Conservation (phyloP, 805 yeast genomes). For the Wickerhamomyces chaumierensis region DNA sequence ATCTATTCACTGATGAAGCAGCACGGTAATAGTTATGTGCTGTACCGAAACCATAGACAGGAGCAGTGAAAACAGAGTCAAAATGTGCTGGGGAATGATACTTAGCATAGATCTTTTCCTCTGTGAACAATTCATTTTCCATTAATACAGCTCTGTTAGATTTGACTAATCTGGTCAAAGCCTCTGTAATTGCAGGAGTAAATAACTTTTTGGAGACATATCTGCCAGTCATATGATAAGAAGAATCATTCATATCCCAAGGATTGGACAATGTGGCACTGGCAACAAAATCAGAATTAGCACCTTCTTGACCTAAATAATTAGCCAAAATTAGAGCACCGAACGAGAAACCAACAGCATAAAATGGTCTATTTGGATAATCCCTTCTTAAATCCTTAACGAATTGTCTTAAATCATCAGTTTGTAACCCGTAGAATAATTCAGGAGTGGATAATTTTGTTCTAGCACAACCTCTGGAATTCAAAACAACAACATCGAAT, state of each 20-base stretch:
- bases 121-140: constrained; percentile 22
- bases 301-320: constrained; percentile 59
- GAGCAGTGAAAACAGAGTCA: constrained; percentile 52
- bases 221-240: constrained; percentile 28
- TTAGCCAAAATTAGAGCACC: constrained; percentile 61
- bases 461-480: constrained; percentile 70
- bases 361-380: constrained; percentile 56
- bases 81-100: constrained; percentile 37
- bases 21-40: constrained; percentile 55
- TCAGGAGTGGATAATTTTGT: constrained; percentile 61
- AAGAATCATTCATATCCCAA: constrained; percentile 57
- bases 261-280: constrained; percentile 57
- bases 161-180: constrained; percentile 31
- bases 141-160: constrained; percentile 28
- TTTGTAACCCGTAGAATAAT: constrained; percentile 56
- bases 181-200: constrained; percentile 28
- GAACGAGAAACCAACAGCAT: constrained; percentile 57
- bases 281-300: constrained; percentile 38
- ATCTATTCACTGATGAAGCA: constrained; percentile 49
- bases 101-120: constrained; percentile 25
- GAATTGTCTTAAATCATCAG: constrained; percentile 55
- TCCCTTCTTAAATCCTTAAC: constrained; percentile 35
- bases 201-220: constrained; percentile 30
- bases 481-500: constrained; percentile 52
- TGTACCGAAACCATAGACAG: constrained; percentile 48